These are phyloP conservation scores for Aspergillus campestris DNA, from an alignment of 495 filamentous ascomycete genomes.

Conservation along the genomic window DNA sequence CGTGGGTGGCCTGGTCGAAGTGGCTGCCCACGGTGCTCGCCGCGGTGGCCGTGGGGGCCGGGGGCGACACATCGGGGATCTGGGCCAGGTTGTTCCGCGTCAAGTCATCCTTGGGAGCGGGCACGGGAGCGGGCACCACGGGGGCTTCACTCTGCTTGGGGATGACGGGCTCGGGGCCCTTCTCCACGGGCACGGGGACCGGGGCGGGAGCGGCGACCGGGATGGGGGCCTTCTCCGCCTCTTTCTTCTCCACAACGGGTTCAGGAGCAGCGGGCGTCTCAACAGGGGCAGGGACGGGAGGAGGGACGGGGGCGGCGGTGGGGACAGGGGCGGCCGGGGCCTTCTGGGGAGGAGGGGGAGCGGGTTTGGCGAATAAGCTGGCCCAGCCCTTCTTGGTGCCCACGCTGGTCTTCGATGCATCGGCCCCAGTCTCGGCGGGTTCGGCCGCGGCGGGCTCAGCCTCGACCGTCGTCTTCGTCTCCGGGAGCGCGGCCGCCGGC, in stretches of 20 bases:
- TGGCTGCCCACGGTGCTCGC: slow-evolving; percentile 88
- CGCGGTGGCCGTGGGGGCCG: slow-evolving; percentile 68
- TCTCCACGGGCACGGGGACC: slow-evolving; percentile 20
- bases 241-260: slow-evolving; percentile 7
- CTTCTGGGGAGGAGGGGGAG: slow-evolving; percentile 31
- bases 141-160: slow-evolving; percentile 14
- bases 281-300: slow-evolving; percentile 42
- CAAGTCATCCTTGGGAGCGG: slow-evolving; percentile 69
- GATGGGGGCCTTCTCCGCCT: slow-evolving; percentile 1
- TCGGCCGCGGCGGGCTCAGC: slow-evolving; percentile 22
- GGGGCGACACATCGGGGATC: slow-evolving; percentile 68
- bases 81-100: slow-evolving; percentile 89
- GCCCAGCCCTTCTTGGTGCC: slow-evolving; percentile 55
- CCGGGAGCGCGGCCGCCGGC: slow-evolving; percentile 16
- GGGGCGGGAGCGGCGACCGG: slow-evolving; percentile 14
- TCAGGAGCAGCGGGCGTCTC: slow-evolving; percentile 48
- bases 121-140: slow-evolving; percentile 41
- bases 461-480: slow-evolving; percentile 18
- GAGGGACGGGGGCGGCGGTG: slow-evolving; percentile 17
- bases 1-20: slow-evolving; percentile 53
- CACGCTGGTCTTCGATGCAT: slow-evolving; percentile 28
- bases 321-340: slow-evolving; percentile 25
- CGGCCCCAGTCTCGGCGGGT: slow-evolving; percentile 13
- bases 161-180: slow-evolving; percentile 21
- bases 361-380: slow-evolving; percentile 49